These are phyloP conservation scores for Candida nonsorbophila DNA, from an alignment of 805 yeast genomes.

Conservation along the genomic window DNA sequence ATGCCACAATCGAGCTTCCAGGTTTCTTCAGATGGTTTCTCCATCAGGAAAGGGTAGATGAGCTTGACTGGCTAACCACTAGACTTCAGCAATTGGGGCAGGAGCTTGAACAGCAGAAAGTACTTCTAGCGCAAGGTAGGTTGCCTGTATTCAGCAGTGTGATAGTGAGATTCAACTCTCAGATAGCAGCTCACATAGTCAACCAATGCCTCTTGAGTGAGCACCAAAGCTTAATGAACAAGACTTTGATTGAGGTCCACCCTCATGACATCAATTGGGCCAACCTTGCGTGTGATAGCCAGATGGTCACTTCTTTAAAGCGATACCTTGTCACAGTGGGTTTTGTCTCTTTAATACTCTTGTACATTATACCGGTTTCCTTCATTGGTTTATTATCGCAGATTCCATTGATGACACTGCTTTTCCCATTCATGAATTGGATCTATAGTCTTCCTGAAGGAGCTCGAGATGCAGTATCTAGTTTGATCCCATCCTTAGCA, in stretches of 20 bases:
- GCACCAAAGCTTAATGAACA: conserved; percentile 37
- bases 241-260: conserved; percentile 47
- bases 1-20: conserved; percentile 16
- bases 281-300: conserved; percentile 42
- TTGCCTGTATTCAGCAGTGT: conserved; percentile 35
- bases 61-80: conserved; percentile 24
- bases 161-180: conserved; percentile 58
- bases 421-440: conserved; percentile 59
- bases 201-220: conserved; percentile 51
- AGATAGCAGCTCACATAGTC: conserved; percentile 56
- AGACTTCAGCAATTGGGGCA: conserved; percentile 10
- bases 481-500: conserved; percentile 62
- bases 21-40: conserved; percentile 22
- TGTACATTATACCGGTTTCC: conserved; percentile 82
- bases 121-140: conserved; percentile 11
- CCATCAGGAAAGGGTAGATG: conserved; percentile 14
- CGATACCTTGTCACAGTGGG: conserved; percentile 39
- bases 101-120: conserved; percentile 15
- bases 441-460: conserved; percentile 50
- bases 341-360: conserved; percentile 44
- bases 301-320: conserved; percentile 31
- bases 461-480: conserved; percentile 49
- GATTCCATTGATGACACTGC: conserved; percentile 54
- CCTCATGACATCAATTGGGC: conserved; percentile 72
- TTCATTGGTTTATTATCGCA: conserved; percentile 74